Evolutionary conservation across 371 early-diverging fungal genomes (phyloP).

Genomic region (Mortierella sp.): DNA sequence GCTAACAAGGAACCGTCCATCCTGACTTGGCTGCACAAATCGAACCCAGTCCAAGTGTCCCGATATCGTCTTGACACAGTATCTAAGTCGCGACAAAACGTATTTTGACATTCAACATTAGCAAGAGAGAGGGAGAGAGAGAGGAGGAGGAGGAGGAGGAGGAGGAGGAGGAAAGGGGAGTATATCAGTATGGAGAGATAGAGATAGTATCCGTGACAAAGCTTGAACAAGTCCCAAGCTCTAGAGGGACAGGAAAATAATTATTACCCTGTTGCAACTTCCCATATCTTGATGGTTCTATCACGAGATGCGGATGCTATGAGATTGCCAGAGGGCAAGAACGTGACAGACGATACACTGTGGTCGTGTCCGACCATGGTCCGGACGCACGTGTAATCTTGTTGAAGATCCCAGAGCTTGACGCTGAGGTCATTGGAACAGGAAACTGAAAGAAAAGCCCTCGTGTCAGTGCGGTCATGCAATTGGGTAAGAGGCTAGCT

Average conservation of each 20-base stretch:
- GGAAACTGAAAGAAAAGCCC: conserved; percentile 64
- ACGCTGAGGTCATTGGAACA: conserved; percentile 92
- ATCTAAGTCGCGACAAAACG: conserved; percentile 57
- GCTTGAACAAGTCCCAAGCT: background rate
- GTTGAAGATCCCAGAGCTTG: conserved; percentile 89
- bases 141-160: too few relatives aligned
- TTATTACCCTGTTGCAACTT: conserved; percentile 77
- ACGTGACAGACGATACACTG: conserved; percentile 83
- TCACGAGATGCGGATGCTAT: conserved; percentile 90
- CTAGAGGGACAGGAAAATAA: background rate
- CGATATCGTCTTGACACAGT: conserved; percentile 79
- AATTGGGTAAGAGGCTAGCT: too few relatives aligned
- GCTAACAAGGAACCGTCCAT: conserved; percentile 78
- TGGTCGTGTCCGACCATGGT: conserved; percentile 95
- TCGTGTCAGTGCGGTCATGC: background rate
- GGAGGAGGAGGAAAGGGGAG: too few relatives aligned
- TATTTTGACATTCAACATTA: too few relatives aligned
- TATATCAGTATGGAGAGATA: too few relatives aligned
- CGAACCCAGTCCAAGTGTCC: conserved; percentile 94
- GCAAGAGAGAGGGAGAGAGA: too few relatives aligned
- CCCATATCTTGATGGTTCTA: conserved; percentile 92
- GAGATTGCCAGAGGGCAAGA: conserved; percentile 79
- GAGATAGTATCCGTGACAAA: background rate
- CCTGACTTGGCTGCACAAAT: conserved; percentile 70
- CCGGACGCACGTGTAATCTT: conserved; percentile 86